Conservation (phyloP, 2,329 filamentous ascomycete species). For the Hirsutella rhossiliensis region DNA sequence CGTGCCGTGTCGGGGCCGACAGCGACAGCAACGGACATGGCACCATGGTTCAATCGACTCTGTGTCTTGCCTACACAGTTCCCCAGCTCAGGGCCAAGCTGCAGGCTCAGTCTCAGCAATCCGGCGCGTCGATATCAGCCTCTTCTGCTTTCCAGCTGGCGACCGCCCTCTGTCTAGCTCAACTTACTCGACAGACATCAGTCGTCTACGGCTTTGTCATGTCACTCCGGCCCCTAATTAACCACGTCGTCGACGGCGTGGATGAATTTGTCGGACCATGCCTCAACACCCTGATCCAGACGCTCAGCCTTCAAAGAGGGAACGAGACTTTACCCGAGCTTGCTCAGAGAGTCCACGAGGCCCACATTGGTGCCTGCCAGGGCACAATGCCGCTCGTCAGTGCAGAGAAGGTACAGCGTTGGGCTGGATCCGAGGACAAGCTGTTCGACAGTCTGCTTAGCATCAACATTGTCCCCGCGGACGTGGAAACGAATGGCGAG, state of each 20-base stretch:
- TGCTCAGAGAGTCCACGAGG: conserved; percentile 5
- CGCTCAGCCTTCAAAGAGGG: conserved; percentile 2
- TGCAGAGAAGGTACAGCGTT: conserved; percentile 10
- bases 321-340: conserved; percentile 4
- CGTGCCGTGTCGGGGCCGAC: not conserved
- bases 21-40: not conserved
- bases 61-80: not conserved
- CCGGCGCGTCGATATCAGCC: not conserved
- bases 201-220: conserved; percentile 8
- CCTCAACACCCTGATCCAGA: conserved; percentile 11
- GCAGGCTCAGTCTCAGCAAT: conserved; percentile 1
- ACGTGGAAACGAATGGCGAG: not conserved
- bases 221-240: conserved; percentile 7
- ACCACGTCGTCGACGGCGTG: conserved; percentile 1
- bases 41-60: not conserved
- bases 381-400: conserved; percentile 11
- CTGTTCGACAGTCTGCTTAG: conserved; percentile 12
- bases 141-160: conserved; percentile 9
- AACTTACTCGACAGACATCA: conserved; percentile 4
- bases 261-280: conserved; percentile 8
- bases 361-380: conserved; percentile 6
- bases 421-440: conserved; percentile 9
- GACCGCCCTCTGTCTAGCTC: conserved; percentile 7
- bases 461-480: not conserved
- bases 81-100: not conserved